A percentile compares a stretch with the other conserved stretches of the same genome.
phyloP scores from a whole-genome alignment of 305 asterid species.

The Rubia balearica region DNA sequence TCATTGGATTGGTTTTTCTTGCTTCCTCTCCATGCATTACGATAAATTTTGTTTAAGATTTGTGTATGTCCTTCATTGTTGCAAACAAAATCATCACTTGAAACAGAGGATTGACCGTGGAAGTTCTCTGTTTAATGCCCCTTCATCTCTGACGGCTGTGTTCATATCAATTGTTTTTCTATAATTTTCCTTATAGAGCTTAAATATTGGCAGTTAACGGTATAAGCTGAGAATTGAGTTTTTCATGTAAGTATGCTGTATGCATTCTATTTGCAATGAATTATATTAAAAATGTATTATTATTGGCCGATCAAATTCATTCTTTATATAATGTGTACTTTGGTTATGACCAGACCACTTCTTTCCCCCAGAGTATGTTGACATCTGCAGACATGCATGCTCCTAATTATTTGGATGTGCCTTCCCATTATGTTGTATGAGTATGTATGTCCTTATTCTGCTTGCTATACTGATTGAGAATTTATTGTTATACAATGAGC shows the following conservation, averaged over 20 bases:
- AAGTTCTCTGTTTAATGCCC: neutral
- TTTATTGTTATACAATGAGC: slow-evolving; percentile 4
- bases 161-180: neutral
- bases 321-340: neutral
- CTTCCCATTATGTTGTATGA: neutral
- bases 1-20: neutral
- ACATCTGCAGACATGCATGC: neutral
- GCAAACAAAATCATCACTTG: neutral
- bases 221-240: neutral
- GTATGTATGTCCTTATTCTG: neutral
- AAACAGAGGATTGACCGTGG: neutral
- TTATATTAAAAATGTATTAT: neutral
- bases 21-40: neutral
- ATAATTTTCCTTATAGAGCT: neutral
- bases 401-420: neutral
- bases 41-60: neutral
- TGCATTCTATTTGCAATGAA: neutral
- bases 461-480: slow-evolving; percentile 4
- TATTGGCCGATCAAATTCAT: neutral
- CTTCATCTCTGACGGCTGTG: neutral
- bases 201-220: neutral
- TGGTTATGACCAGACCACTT: neutral
- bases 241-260: neutral
- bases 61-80: neutral
- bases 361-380: neutral